These are phyloP conservation scores for Corynascus novoguineensis DNA, from an alignment of 495 filamentous ascomycete genomes.

Conservation along the genomic window DNA sequence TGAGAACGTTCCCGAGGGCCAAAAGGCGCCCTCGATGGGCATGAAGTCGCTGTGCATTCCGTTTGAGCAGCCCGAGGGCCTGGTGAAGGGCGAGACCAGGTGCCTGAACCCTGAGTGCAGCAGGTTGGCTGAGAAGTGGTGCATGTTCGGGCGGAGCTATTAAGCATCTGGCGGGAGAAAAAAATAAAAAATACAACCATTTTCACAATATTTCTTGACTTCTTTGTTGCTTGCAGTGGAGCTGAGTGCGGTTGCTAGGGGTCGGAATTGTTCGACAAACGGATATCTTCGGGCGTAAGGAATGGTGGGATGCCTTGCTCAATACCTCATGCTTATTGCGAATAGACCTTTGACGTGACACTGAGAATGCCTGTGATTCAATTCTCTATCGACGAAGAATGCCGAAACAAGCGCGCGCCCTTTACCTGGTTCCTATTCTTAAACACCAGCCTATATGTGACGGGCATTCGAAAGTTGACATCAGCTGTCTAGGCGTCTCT, in stretches of 20 bases:
- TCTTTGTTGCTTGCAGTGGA: conserved; percentile 1
- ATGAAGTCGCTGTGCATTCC: conserved; percentile 97
- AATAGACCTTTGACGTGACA: neutral
- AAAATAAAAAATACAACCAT: neutral
- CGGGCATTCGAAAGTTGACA: neutral
- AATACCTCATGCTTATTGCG: conserved; percentile 6
- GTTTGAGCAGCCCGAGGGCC: conserved; percentile 83
- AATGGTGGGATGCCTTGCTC: conserved; percentile 5
- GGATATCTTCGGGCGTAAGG: neutral
- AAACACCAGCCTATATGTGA: too few species aligned
- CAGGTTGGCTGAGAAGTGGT: conserved; percentile 68
- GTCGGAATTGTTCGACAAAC: neutral
- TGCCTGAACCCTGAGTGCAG: conserved; percentile 83
- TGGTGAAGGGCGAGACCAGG: conserved; percentile 75
- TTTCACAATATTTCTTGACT: neutral
- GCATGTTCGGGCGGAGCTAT: conserved; percentile 75
- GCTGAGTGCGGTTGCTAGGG: neutral
- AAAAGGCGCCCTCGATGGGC: conserved; percentile 86
- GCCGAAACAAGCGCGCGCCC: too few species aligned
- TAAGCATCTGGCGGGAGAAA: conserved; percentile 23
- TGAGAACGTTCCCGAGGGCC: conserved; percentile 61
- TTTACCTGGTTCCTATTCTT: too few species aligned
- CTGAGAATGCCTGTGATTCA: too few species aligned
- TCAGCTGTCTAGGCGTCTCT: too few species aligned
- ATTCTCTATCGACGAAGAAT: too few species aligned